A percentile compares a stretch with the other conserved stretches of the same genome.
These are phyloP conservation scores for Sclerotinia trifoliorum DNA, from an alignment of 2,329 filamentous ascomycete genomes.

Conservation along the genomic window DNA sequence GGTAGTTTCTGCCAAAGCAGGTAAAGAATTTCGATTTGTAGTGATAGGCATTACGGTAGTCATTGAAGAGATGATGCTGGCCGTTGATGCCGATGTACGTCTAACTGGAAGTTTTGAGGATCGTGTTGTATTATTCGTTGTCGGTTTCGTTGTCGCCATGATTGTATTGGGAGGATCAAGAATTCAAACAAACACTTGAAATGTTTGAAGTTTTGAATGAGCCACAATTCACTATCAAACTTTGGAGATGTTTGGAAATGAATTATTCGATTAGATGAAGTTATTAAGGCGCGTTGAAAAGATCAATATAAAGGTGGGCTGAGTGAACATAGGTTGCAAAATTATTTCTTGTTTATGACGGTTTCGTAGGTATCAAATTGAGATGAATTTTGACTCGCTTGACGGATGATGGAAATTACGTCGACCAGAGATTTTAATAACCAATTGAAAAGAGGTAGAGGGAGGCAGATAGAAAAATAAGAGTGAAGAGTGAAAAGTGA, in stretches of 20 bases:
- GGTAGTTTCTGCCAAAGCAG: slow-evolving; percentile 4
- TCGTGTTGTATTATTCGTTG: neutral
- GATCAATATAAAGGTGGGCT: neutral
- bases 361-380: neutral
- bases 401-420: neutral
- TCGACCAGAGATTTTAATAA: neutral
- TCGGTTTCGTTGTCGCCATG: slow-evolving; percentile 13
- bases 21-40: slow-evolving; percentile 10
- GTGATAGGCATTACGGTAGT: neutral
- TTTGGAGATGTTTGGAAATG: neutral
- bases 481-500: neutral
- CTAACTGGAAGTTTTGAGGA: neutral
- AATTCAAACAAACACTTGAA: slow-evolving; percentile 4
- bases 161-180: slow-evolving; percentile 2
- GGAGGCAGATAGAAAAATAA: neutral
- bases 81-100: slow-evolving; percentile 15
- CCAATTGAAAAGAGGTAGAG: neutral
- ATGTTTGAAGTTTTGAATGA: neutral
- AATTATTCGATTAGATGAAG: neutral
- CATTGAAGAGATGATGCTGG: slow-evolving; percentile 16
- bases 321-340: neutral
- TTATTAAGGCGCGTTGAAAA: neutral
- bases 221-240: slow-evolving; percentile 7
- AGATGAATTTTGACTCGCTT: slow-evolving; percentile 2
- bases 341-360: neutral